Base-by-base conservation (phyloP, 1,139 yeast species). In the Kluyveromyces marxianus region DNA sequence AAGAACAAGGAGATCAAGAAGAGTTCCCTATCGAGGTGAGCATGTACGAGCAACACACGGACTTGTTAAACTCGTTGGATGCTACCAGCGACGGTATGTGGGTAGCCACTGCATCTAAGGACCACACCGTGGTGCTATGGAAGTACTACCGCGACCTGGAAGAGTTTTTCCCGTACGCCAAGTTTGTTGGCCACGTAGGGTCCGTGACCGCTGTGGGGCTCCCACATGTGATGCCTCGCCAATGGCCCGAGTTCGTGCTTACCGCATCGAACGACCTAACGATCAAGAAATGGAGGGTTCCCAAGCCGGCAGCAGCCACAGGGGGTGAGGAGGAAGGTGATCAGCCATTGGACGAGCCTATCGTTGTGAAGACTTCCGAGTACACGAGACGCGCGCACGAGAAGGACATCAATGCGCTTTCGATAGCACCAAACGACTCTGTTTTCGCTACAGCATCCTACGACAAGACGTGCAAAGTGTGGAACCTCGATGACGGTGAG, bases 311-410 rank as follows among this genome's bases (percentile, higher is more conserved):
- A 21, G 50, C 46, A n/a, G n/a, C n/a, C n/a, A n/a, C n/a, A n/a
- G n/a, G n/a, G n/a, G n/a, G n/a, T n/a, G n/a, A n/a, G n/a, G n/a
- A n/a, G n/a, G n/a, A n/a, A n/a, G n/a, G n/a, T 3, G 45, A 48
- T 7, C 41, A 47, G 2, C 48, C 45, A n/a, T n/a, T n/a, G 4
- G 51, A 51, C 26, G 33, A 63, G 37, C 69, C 75, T 27, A 70
- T 69, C 45, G 50, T 63, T 37, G 60, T 72, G 24, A 71, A 60
- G 47, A 69, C 75, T 1, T 82, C 96, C 3, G 83, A 80, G 40
- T 92, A 83, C 65, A 92, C 98, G 0, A 78, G 97, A 70, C 79
- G 92, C 59, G 98, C 97, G 0, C 99, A 92, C 65, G 98, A 92
- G 46, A 92, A 92, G 64, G 97, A 92, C 65, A 90, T 92, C 49